Conservation (phyloP, 768 basidiomycete genomes). For the Russula brevipes region DNA sequence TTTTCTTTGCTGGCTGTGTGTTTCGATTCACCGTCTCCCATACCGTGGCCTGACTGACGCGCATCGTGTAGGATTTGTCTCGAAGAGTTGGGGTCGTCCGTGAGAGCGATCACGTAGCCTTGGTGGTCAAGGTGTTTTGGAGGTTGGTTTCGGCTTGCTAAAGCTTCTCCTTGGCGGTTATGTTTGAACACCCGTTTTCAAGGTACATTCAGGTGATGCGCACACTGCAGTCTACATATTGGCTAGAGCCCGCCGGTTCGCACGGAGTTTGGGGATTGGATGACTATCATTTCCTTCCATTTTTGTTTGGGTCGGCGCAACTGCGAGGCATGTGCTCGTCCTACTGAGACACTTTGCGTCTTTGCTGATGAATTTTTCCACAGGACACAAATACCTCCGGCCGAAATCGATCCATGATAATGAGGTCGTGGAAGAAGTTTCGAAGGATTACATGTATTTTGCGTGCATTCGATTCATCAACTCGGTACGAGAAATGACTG, state of each 20-base stretch:
- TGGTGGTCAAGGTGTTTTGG: slow-evolving; percentile 89
- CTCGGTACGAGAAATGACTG: slow-evolving; percentile 48
- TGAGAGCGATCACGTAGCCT: slow-evolving; percentile 60
- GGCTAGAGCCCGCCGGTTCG: slow-evolving; percentile 98
- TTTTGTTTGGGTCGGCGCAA: slow-evolving; percentile 82
- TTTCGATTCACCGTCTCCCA: not conserved
- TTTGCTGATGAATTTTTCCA: not conserved
- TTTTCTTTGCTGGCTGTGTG: slow-evolving; percentile 94
- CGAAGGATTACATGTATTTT: slow-evolving; percentile 93
- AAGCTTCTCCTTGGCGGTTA: not conserved
- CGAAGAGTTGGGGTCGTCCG: slow-evolving; percentile 58
- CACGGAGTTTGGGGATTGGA: slow-evolving; percentile 98
- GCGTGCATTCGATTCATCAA: slow-evolving; percentile 95
- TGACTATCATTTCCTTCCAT: slow-evolving; percentile 94
- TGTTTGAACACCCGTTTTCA: not conserved
- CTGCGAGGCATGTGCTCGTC: slow-evolving; percentile 43
- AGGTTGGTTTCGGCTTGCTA: slow-evolving; percentile 37
- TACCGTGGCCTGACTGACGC: not conserved
- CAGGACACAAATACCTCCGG: slow-evolving; percentile 74
- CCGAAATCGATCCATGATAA: slow-evolving; percentile 90
- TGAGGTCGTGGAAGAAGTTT: slow-evolving; percentile 89
- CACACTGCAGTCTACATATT: slow-evolving; percentile 84
- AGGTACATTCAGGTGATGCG: slow-evolving; percentile 81
- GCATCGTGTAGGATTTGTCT: slow-evolving; percentile 65
- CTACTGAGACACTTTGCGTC: not conserved